Conservation (phyloP, 805 yeast genomes). For the Kurtzmaniella cleridarum region DNA sequence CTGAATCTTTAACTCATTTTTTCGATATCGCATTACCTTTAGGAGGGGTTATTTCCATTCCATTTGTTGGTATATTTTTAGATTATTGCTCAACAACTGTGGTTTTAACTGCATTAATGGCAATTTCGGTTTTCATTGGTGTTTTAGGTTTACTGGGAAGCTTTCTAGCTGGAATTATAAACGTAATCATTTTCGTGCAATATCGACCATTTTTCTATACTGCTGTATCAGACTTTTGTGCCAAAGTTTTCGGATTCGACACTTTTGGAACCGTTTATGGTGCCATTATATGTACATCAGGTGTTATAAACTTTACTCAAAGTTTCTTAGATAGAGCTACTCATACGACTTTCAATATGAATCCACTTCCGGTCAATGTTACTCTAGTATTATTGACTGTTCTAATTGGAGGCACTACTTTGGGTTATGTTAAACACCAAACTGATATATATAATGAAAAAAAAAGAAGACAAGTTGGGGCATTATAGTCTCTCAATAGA, state of each 20-base stretch:
- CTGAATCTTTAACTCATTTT: slow-evolving; percentile 38
- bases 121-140: slow-evolving; percentile 41
- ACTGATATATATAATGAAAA: slow-evolving; percentile 9
- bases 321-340: slow-evolving; percentile 43
- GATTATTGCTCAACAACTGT: slow-evolving; percentile 44
- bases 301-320: slow-evolving; percentile 46
- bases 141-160: slow-evolving; percentile 42
- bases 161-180: slow-evolving; percentile 36
- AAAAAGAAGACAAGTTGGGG: slow-evolving; percentile 1
- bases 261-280: slow-evolving; percentile 59
- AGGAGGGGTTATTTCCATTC: slow-evolving; percentile 52
- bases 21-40: slow-evolving; percentile 52
- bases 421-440: slow-evolving; percentile 29
- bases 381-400: slow-evolving; percentile 34
- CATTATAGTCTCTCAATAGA: too few relatives aligned
- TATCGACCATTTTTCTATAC: slow-evolving; percentile 58
- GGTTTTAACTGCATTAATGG: slow-evolving; percentile 37
- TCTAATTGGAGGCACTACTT: slow-evolving; percentile 38
- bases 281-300: slow-evolving; percentile 49
- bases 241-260: slow-evolving; percentile 59
- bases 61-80: slow-evolving; percentile 47
- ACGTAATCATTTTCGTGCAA: slow-evolving; percentile 44
- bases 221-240: slow-evolving; percentile 52
- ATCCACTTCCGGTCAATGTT: slow-evolving; percentile 48
- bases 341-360: slow-evolving; percentile 48